phyloP scores from a whole-genome alignment of 2,329 filamentous ascomycete genomes.

The Aspergillus viridinutans region DNA sequence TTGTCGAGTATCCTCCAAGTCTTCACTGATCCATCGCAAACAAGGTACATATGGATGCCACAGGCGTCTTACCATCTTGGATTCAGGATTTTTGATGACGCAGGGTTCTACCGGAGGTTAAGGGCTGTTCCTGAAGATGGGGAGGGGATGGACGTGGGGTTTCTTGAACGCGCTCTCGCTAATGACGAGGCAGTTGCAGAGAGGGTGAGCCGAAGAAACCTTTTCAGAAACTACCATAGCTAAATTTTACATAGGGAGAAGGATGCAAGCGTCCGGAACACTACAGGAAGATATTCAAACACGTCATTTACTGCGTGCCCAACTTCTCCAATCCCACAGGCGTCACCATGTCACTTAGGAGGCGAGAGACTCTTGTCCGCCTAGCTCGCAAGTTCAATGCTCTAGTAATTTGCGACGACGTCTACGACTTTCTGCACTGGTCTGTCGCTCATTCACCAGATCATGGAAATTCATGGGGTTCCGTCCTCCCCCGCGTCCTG shows the following conservation, averaged over 20 bases:
- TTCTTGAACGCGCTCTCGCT: neutral
- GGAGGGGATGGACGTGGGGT: neutral
- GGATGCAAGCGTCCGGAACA: neutral
- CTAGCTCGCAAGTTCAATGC: neutral
- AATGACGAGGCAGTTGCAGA: neutral
- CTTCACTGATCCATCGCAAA: neutral
- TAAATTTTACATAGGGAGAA: neutral
- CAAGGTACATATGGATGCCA: neutral
- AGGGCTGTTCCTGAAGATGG: neutral
- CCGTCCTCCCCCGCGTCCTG: neutral
- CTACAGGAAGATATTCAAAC: neutral
- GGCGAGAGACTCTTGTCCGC: neutral
- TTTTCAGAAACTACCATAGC: neutral
- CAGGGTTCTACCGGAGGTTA: neutral
- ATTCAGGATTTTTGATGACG: neutral
- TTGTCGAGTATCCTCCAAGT: neutral
- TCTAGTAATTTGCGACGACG: neutral
- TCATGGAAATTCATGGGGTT: neutral
- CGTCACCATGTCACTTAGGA: neutral
- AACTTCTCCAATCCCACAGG: neutral
- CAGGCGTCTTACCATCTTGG: neutral
- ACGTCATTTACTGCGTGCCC: neutral
- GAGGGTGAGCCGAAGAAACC: neutral
- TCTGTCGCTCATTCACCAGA: neutral
- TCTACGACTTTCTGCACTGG: neutral